phyloP scores from a whole-genome alignment of 306 rosid species.

The Carpinus fangiana region DNA sequence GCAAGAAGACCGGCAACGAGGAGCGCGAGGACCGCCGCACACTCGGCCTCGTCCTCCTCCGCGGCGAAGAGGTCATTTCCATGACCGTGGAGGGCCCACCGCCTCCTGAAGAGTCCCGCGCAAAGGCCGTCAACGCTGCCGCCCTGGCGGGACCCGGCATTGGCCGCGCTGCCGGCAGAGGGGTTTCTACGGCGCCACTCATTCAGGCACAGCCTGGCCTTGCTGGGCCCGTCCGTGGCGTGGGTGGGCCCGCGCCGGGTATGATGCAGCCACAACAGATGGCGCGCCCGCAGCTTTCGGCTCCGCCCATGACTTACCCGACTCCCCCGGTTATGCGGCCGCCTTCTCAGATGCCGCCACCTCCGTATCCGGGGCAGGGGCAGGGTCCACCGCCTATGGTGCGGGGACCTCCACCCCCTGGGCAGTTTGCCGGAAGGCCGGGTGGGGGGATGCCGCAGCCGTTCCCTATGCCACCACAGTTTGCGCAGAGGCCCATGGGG shows the following conservation, averaged over 20 bases:
- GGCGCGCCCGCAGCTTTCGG: constrained; percentile 68
- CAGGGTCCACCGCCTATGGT: constrained; percentile 61
- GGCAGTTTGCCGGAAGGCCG: constrained; percentile 63
- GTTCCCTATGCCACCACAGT: constrained; percentile 59
- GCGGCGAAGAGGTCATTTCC: constrained; percentile 98
- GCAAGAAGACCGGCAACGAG: constrained; percentile 56
- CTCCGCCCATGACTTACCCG: constrained; percentile 77
- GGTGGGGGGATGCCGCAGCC: constrained; percentile 70
- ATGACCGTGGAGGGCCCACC: constrained; percentile 99
- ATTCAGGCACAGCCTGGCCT: constrained; percentile 94
- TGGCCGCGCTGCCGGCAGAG: constrained; percentile 90
- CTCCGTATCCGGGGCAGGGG: constrained; percentile 65
- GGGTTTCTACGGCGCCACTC: constrained; percentile 69
- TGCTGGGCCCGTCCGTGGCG: constrained; percentile 90
- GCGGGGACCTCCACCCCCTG: constrained; percentile 66
- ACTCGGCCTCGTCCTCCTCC: constrained; percentile 92
- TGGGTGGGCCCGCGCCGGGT: constrained; percentile 93
- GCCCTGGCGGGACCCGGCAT: constrained; percentile 88
- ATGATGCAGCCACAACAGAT: constrained; percentile 99
- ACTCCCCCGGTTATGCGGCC: constrained; percentile 72
- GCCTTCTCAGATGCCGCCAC: constrained; percentile 57
- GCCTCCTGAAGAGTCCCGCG: constrained; percentile 89
- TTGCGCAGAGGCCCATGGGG: constrained; percentile 95
- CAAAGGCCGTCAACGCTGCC: constrained; percentile 76
- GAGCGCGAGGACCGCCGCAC: constrained; percentile 97